Percentiles rank a stretch among this genome's conserved stretches.
Conservation (phyloP, 805 yeast genomes). For the Alloascoidea africana region DNA sequence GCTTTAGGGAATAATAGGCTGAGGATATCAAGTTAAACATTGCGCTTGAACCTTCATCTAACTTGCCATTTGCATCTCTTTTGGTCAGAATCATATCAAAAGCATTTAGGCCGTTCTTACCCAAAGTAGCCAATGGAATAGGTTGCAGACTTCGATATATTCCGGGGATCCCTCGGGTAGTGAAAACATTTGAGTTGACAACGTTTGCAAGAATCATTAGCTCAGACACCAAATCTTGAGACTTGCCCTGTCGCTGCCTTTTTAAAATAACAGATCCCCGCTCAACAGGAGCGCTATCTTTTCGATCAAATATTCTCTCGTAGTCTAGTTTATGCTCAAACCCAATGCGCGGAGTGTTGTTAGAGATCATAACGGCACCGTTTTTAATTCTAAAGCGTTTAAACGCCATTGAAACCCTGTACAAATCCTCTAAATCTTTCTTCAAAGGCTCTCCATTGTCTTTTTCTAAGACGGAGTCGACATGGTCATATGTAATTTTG, state of each 20-base stretch:
- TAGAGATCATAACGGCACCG: conserved; percentile 25
- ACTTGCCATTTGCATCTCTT: too few species aligned
- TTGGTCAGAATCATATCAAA: too few species aligned
- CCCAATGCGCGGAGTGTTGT: too few species aligned
- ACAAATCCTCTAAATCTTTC: conserved; percentile 23
- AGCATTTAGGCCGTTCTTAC: too few species aligned
- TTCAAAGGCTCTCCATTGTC: conserved; percentile 9
- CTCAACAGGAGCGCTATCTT: too few species aligned
- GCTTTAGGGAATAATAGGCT: conserved; percentile 4
- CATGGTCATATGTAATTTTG: conserved; percentile 45
- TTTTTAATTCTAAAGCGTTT: conserved; percentile 16
- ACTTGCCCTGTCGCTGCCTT: conserved; percentile 12
- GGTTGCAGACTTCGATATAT: conserved; percentile 28
- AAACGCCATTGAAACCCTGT: conserved; percentile 17
- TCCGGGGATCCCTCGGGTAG: conserved; percentile 30
- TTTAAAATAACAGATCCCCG: neutral
- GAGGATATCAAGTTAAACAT: too few species aligned
- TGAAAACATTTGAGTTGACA: conserved; percentile 35
- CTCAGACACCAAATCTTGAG: conserved; percentile 63
- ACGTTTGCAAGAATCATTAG: conserved; percentile 70
- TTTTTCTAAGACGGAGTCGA: conserved; percentile 32
- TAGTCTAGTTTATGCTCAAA: neutral
- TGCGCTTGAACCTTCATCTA: too few species aligned
- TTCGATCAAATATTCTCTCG: too few species aligned
- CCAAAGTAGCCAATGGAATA: too few species aligned